Evolutionary conservation across 2,329 filamentous ascomycete genomes (phyloP).

Genomic region (Verticillium longisporum): DNA sequence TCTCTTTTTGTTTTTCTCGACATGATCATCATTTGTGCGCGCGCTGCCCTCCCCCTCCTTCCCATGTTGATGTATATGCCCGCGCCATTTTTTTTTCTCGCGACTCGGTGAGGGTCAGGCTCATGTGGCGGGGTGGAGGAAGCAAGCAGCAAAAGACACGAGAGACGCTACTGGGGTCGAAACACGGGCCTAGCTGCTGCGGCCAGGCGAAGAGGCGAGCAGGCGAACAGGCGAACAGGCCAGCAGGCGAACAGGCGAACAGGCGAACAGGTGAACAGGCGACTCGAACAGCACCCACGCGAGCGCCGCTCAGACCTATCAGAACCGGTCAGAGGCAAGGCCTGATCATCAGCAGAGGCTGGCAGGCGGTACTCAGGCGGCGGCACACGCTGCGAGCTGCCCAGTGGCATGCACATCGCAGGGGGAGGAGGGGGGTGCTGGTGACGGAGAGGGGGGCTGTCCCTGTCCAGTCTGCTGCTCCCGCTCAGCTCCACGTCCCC

Average conservation of each 20-base stretch:
- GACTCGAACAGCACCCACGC: not conserved
- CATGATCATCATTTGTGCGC: not conserved
- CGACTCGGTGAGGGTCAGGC: constrained; percentile 6
- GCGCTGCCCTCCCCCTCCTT: not conserved
- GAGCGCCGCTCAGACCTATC: not conserved
- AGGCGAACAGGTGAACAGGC: not conserved
- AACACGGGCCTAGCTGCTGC: not conserved
- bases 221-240: not conserved
- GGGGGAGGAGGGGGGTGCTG: not conserved
- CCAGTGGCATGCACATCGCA: not conserved
- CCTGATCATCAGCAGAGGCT: not conserved
- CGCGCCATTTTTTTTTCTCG: not conserved
- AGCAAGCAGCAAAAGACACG: not conserved
- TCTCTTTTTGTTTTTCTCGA: not conserved
- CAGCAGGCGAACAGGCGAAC: too few relatives aligned
- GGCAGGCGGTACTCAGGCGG: not conserved
- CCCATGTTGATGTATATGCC: not conserved
- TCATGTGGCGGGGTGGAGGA: constrained; percentile 7
- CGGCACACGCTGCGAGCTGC: not conserved
- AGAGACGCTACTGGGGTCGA: not conserved
- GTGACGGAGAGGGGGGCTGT: not conserved
- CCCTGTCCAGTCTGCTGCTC: not conserved
- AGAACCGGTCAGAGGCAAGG: not conserved
- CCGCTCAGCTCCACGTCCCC: not conserved
- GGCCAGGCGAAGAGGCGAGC: too few relatives aligned